Evolutionary conservation across 495 filamentous ascomycete genomes (phyloP).

Genomic region (Tuber umbilicatum): DNA sequence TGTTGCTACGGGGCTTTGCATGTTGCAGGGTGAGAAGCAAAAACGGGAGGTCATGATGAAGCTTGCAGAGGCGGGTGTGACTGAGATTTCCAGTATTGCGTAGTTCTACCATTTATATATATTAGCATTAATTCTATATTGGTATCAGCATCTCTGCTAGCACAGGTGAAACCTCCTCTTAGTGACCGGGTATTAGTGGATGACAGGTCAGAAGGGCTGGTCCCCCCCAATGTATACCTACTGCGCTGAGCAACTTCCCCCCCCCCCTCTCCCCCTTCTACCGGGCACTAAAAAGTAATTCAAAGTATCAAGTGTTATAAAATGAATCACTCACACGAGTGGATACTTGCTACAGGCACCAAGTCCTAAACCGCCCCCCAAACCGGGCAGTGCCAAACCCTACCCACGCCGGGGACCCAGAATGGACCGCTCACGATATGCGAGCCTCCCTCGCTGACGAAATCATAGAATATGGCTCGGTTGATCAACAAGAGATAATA

Average conservation of each 20-base stretch:
- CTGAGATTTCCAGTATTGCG: neutral
- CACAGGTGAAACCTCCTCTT: neutral
- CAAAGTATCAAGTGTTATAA: neutral
- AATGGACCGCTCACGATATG: neutral
- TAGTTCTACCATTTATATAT: neutral
- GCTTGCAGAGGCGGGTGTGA: neutral
- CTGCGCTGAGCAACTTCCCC: neutral
- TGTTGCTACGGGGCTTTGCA: conserved; percentile 33
- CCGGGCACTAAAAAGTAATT: neutral
- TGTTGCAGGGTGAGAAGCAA: conserved; percentile 37
- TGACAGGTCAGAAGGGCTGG: neutral
- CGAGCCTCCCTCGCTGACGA: neutral
- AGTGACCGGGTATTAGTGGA: neutral
- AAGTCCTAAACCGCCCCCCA: neutral
- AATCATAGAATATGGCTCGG: neutral
- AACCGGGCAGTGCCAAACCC: neutral
- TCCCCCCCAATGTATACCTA: neutral
- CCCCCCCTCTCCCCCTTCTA: neutral
- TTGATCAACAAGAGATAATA: neutral
- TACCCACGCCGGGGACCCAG: neutral
- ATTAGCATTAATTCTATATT: neutral
- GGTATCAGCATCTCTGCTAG: neutral
- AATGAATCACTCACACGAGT: neutral
- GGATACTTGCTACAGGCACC: neutral
- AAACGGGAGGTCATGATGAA: conserved; percentile 26